Conservation (phyloP, 306 rosid genomes). For the Cicer bijugum region DNA sequence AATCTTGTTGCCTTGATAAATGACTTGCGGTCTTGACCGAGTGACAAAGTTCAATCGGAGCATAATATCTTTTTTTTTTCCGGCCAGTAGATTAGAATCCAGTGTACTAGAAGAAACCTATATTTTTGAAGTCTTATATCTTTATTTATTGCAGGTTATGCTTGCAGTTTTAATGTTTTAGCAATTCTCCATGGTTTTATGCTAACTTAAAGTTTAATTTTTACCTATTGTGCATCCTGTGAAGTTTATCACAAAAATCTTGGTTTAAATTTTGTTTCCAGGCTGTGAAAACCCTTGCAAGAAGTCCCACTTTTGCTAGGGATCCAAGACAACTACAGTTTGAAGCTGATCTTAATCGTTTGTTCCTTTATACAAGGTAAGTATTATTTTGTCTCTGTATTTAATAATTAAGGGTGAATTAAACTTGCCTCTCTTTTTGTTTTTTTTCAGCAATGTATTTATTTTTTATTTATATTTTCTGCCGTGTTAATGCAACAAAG, state of each 20-base stretch:
- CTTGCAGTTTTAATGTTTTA: background rate
- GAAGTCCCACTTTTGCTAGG: constrained; percentile 66
- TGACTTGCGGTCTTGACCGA: background rate
- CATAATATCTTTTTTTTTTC: background rate
- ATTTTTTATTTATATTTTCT: constrained; percentile 2
- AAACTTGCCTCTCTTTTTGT: background rate
- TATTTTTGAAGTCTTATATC: constrained; percentile 9
- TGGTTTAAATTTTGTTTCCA: constrained; percentile 43
- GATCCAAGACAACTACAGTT: constrained; percentile 72
- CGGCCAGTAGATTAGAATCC: background rate
- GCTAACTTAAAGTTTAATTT: background rate
- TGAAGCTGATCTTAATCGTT: constrained; percentile 78
- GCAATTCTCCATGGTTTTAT: constrained; percentile 5
- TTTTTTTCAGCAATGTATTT: background rate
- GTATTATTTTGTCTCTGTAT: constrained; percentile 22
- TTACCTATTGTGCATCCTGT: constrained; percentile 9
- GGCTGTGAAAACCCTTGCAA: constrained; percentile 76
- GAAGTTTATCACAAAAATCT: constrained; percentile 23
- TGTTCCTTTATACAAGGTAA: constrained; percentile 85
- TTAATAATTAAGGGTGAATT: constrained; percentile 17
- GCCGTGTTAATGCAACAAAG: background rate
- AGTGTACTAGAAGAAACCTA: background rate
- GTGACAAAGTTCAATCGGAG: constrained; percentile 2
- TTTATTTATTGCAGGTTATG: constrained; percentile 16
- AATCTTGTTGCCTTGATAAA: background rate